Conservation (phyloP, 2,329 filamentous ascomycete genomes). For the Colletotrichum brevisporum region DNA sequence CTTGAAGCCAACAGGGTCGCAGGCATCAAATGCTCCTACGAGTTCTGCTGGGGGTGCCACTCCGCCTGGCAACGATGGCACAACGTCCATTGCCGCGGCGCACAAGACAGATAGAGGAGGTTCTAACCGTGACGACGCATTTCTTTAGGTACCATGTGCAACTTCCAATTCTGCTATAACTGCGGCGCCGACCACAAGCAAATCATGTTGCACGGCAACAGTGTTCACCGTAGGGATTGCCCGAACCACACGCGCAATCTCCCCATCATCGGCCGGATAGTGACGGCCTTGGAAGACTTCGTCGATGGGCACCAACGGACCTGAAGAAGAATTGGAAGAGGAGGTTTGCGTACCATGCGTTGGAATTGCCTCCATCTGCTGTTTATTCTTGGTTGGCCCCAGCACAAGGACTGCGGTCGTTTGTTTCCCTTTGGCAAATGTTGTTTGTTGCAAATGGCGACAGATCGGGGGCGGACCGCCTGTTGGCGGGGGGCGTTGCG, state of each 20-base stretch:
- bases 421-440: too few species aligned
- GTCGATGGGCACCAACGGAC: too few species aligned
- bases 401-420: too few species aligned
- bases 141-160: slow-evolving; percentile 47
- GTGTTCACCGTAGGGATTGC: slow-evolving; percentile 48
- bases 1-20: slow-evolving; percentile 27
- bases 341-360: too few species aligned
- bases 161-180: slow-evolving; percentile 52
- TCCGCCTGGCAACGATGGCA: slow-evolving; percentile 41
- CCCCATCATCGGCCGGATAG: neutral
- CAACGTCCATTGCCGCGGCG: slow-evolving; percentile 37
- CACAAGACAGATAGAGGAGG: neutral
- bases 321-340: too few species aligned
- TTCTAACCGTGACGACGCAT: slow-evolving; percentile 9
- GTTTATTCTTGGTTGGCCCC: too few species aligned
- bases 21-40: slow-evolving; percentile 52
- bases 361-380: too few species aligned
- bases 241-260: slow-evolving; percentile 48
- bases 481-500: too few species aligned
- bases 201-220: slow-evolving; percentile 52
- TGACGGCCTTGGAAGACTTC: too few species aligned
- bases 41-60: slow-evolving; percentile 55
- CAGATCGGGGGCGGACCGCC: too few species aligned
- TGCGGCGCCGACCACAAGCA: slow-evolving; percentile 52
- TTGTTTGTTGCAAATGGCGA: too few species aligned